Evolutionary conservation across 2,329 filamentous ascomycete species (phyloP).

Genomic region (Fusarium staphyleae): DNA sequence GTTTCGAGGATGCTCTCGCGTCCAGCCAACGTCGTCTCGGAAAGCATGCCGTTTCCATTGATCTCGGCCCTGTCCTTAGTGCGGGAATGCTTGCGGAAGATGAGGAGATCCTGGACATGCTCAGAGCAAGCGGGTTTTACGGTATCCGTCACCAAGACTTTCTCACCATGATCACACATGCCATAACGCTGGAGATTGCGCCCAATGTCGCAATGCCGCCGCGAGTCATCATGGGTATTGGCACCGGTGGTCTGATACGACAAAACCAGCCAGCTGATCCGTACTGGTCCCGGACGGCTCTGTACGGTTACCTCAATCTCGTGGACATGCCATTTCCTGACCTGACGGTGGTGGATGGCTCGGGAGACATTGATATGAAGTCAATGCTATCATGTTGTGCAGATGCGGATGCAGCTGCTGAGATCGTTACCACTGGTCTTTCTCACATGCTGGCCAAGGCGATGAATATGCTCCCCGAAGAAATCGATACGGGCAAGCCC

Average conservation of each 20-base stretch:
- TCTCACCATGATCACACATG: slow-evolving; percentile 54
- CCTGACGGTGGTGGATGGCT: slow-evolving; percentile 27
- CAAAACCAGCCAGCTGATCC: slow-evolving; percentile 62
- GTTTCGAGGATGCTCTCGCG: slow-evolving; percentile 58
- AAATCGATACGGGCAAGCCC: slow-evolving; percentile 52
- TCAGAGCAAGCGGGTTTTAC: slow-evolving; percentile 61
- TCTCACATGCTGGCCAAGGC: slow-evolving; percentile 52
- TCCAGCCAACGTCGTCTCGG: slow-evolving; percentile 43
- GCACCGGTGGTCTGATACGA: slow-evolving; percentile 60
- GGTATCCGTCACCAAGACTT: slow-evolving; percentile 60
- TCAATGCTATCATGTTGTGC: slow-evolving; percentile 44
- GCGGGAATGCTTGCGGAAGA: slow-evolving; percentile 63
- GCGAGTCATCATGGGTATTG: slow-evolving; percentile 60
- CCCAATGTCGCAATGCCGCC: slow-evolving; percentile 47
- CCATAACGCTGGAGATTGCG: slow-evolving; percentile 50
- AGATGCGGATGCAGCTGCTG: slow-evolving; percentile 41
- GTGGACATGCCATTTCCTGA: slow-evolving; percentile 53
- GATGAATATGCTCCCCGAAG: slow-evolving; percentile 54
- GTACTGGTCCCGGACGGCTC: slow-evolving; percentile 60
- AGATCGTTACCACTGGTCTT: slow-evolving; percentile 49
- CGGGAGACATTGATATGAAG: slow-evolving; percentile 41
- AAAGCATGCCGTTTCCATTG: slow-evolving; percentile 54
- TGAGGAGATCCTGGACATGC: slow-evolving; percentile 54
- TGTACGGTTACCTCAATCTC: slow-evolving; percentile 57
- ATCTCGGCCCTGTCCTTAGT: slow-evolving; percentile 60